These are phyloP conservation scores for Diplogelasinospora grovesii DNA, from an alignment of 495 filamentous ascomycete species.

Conservation along the genomic window DNA sequence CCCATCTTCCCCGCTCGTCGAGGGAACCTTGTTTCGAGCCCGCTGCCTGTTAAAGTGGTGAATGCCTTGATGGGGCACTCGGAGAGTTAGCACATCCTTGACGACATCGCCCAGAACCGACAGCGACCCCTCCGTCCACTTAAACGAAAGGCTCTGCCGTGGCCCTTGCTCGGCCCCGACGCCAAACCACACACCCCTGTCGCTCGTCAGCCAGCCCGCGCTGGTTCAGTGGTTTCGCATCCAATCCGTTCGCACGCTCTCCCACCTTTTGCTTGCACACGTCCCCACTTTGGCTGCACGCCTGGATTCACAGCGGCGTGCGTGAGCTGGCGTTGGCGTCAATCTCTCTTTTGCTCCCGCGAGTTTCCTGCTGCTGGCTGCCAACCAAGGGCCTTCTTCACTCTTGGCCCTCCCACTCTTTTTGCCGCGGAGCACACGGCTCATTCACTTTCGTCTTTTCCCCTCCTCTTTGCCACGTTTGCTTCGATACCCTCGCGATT, in stretches of 20 bases:
- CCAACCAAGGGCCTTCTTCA: conserved; percentile 12
- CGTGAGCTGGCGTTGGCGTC: conserved; percentile 24
- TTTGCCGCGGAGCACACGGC: too few relatives aligned
- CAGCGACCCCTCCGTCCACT: conserved; percentile 7
- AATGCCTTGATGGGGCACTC: conserved; percentile 4
- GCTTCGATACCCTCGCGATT: too few relatives aligned
- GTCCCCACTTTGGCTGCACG: conserved; percentile 20
- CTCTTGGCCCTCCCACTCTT: conserved; percentile 7
- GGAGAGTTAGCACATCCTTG: conserved; percentile 16
- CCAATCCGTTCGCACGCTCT: conserved; percentile 20
- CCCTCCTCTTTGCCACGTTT: too few relatives aligned
- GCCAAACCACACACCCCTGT: conserved; percentile 26
- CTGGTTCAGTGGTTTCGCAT: conserved; percentile 10
- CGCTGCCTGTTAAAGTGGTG: conserved; percentile 6
- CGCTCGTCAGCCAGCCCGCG: conserved; percentile 18
- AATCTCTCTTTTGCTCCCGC: conserved; percentile 14
- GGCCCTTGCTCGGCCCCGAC: conserved; percentile 15
- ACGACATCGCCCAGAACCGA: conserved; percentile 21
- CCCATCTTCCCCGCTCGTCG: conserved; percentile 1
- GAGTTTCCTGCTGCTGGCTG: conserved; percentile 9
- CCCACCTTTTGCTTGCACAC: conserved; percentile 14
- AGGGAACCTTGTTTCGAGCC: conserved; percentile 3
- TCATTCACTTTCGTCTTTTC: too few relatives aligned
- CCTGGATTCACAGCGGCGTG: conserved; percentile 28
- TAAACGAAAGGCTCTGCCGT: conserved; percentile 14